Conservation (phyloP, 2,329 filamentous ascomycete genomes). For the Colletotrichum sp. region DNA sequence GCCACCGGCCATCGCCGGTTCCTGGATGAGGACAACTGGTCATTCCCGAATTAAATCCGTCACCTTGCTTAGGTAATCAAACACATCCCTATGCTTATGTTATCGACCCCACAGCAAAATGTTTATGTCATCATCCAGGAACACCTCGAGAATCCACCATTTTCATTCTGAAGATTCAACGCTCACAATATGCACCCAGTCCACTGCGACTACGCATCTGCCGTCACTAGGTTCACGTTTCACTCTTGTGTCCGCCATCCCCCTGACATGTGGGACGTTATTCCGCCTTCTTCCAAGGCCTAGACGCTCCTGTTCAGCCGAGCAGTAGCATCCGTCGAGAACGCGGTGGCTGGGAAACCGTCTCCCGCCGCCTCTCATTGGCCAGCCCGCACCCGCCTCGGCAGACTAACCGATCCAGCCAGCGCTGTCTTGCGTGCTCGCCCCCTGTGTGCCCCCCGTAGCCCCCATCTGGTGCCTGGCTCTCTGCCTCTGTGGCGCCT, state of each 20-base stretch:
- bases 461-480: background rate
- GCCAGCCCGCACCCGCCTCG: background rate
- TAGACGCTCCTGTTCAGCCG: background rate
- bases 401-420: background rate
- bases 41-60: too few relatives aligned
- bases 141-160: background rate
- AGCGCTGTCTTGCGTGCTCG: background rate
- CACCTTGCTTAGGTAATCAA: too few relatives aligned
- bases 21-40: background rate
- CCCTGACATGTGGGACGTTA: background rate
- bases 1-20: background rate
- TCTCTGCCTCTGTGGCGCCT: background rate
- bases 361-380: background rate
- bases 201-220: background rate
- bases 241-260: background rate
- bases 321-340: background rate
- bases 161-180: background rate
- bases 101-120: accelerated
- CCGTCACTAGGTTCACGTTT: background rate
- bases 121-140: background rate
- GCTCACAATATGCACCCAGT: background rate
- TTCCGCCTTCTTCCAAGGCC: background rate
- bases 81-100: too few relatives aligned
- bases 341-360: background rate
- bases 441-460: background rate